Conservation (phyloP, 2,329 filamentous ascomycete species). For the Botrytis porri region DNA sequence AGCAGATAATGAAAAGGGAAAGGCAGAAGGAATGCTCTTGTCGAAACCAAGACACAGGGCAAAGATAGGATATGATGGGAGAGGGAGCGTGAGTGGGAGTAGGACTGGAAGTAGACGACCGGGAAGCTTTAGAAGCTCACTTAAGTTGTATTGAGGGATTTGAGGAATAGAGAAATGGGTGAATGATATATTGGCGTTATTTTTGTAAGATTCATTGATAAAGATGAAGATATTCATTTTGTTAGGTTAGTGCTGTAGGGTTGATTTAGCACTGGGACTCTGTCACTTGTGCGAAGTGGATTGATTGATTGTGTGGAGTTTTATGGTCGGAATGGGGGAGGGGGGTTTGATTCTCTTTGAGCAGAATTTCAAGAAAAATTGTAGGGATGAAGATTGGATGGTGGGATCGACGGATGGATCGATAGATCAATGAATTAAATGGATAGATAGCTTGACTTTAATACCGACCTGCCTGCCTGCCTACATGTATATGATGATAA, state of each 20-base stretch:
- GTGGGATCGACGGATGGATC: not conserved
- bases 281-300: not conserved
- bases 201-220: not conserved
- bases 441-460: not conserved
- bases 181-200: not conserved
- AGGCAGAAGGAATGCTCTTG: constrained; percentile 30
- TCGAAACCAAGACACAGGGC: constrained; percentile 29
- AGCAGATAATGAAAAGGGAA: constrained; percentile 32
- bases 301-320: not conserved
- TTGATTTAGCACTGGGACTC: not conserved
- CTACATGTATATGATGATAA: no score
- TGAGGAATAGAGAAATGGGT: not conserved
- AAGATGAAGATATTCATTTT: not conserved
- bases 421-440: not conserved
- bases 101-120: constrained; percentile 5
- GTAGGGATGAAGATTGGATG: not conserved
- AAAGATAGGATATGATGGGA: constrained; percentile 26
- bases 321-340: not conserved
- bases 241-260: not conserved
- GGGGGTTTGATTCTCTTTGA: not conserved
- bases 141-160: constrained; percentile 20
- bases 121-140: constrained; percentile 25
- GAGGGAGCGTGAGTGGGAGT: constrained; percentile 26
- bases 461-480: no score
- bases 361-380: not conserved